Evolutionary conservation across 805 yeast species (phyloP), one percentile per base, ranked within the genome.

Genomic region (Metschnikowia baotianmanensis): DNA sequence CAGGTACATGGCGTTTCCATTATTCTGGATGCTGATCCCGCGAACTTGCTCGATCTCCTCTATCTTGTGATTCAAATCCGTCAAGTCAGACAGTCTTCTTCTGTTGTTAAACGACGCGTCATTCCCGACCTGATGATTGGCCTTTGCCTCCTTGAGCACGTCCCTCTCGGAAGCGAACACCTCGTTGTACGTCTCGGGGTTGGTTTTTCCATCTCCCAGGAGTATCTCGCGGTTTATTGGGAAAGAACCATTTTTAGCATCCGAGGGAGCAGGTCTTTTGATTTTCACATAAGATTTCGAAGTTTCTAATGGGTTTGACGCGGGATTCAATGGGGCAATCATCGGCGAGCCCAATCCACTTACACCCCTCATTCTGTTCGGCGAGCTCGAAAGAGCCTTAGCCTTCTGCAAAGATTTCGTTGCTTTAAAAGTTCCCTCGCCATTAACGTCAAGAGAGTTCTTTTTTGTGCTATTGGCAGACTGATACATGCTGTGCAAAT

Each of bases 291-390:
- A 82, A 2, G 80, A 56, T 47, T 80, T 82, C 34, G 69, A 76
- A 1, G 86, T 80, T 36, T 76, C 78, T 40, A 84, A 59, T 7
- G 93, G 93, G 54, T 83, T 81, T 3, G 78, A 67, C 1, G 91
- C 91, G 17, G 78, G 73, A 55, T 84, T 84, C 18, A 50, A 11
- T 6, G 56, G 56, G 4, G 56, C 56, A 18, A 50, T 29, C 47
- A 48, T 40, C 12, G 51, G 46, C 22, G 45, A 43, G 28, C 37
- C 43, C 30, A 42, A 10, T n/a, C 35, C 42, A 12, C 30, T 24
- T 5, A 30, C 17, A n/a, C 48, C 34, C 29, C 50, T 36, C 15
- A 38, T 37, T 8, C 51, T 45, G 17, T 34, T 29, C 1, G 55
- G 55, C 6, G 53, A 49, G 16, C 38, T 30, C 17, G 48, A 40